Base-by-base conservation (phyloP, 805 yeast species). In the Yarrowia keelungensis region DNA sequence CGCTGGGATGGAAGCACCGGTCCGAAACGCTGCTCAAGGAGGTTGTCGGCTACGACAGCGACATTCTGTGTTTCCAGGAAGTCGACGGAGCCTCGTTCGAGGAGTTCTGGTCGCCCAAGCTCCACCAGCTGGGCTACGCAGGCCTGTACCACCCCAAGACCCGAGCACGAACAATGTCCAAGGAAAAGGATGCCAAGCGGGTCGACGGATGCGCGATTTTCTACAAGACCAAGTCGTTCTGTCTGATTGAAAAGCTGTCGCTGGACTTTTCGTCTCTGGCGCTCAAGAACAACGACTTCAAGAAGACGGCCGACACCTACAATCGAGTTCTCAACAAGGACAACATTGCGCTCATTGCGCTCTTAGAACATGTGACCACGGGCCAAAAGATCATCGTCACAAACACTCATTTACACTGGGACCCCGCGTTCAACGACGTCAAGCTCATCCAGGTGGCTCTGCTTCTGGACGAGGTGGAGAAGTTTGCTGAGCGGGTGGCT, bases 161-260 rank as follows among this genome's bases (percentile, higher is more conserved):
- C 35, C 85, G 99, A 76, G 93, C 97, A 0, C 90, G 91, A 79
- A 92, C 98, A 11, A 91, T 92, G 97, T 53, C 66, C 32, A 65
- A 50, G 49, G 83, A 81, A 64, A 89, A 87, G 70, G 97, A 91
- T 73, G 88, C 96, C 35, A 89, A 89, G 78, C 90, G 90, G 75
- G 99, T 95, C 58, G 99, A 95, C 78, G 99, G 99, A 12, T 95
- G 99, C 83, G 98, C 98, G n/a, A 87, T 93, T 0, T 94, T 94
- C 76, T 95, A 84, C 81, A 89, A 86, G 74, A 81, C 85, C 42
- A 79, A 83, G 59, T 87, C 89, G 75, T 92, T 94, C 78, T 84
- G 85, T 69, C 81, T 93, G 71, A 73, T 89, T 49, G 93, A 87
- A 73, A 88, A 89, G 75, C 89, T 87, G 71, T 82, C 86, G 46